Percentiles rank a stretch among this genome's conserved stretches.
phyloP scores from a whole-genome alignment of 1,284 basidiomycete species.

The Mycosarcoma maydis region DNA sequence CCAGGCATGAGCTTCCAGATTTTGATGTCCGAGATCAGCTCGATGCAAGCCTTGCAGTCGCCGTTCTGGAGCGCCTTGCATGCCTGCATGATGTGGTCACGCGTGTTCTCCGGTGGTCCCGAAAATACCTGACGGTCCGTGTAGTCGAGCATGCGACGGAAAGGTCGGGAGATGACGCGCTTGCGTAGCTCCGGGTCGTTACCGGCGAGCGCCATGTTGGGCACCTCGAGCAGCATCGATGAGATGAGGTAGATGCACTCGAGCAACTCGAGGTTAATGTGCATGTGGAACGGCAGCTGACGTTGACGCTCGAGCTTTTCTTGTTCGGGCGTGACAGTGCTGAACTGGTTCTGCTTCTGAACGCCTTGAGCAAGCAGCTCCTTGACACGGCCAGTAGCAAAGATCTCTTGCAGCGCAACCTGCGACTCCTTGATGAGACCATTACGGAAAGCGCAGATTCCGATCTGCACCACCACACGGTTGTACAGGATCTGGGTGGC shows the following conservation, averaged over 20 bases:
- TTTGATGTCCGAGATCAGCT: conserved; percentile 93
- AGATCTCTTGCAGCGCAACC: conserved; percentile 91
- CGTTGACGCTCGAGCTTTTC: conserved; percentile 95
- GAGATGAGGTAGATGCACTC: conserved; percentile 97
- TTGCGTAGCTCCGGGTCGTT: conserved; percentile 81
- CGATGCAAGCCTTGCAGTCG: conserved; percentile 94
- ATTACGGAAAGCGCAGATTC: conserved; percentile 93
- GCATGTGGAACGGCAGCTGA: conserved; percentile 99
- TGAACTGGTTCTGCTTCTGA: conserved; percentile 85
- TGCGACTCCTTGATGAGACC: conserved; percentile 96
- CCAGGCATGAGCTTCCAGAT: conserved; percentile 96
- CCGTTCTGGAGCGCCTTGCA: conserved; percentile 95
- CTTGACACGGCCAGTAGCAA: conserved; percentile 91
- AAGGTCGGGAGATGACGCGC: conserved; percentile 91
- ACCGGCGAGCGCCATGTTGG: conserved; percentile 89
- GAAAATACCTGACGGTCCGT: conserved; percentile 98
- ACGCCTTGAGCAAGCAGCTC: conserved; percentile 97
- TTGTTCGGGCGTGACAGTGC: conserved; percentile 84
- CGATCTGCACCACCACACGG: conserved; percentile 94
- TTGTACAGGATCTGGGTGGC: conserved; percentile 98
- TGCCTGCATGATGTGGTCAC: conserved; percentile 99
- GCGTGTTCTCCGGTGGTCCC: conserved; percentile 96
- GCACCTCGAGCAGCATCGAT: conserved; percentile 98
- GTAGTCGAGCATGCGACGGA: conserved; percentile 93
- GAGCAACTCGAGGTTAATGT: conserved; percentile 97